Evolutionary conservation across 1,284 basidiomycete genomes (phyloP), one percentile per base, ranked within the genome.

Genomic region (Cerioporus squamosus): DNA sequence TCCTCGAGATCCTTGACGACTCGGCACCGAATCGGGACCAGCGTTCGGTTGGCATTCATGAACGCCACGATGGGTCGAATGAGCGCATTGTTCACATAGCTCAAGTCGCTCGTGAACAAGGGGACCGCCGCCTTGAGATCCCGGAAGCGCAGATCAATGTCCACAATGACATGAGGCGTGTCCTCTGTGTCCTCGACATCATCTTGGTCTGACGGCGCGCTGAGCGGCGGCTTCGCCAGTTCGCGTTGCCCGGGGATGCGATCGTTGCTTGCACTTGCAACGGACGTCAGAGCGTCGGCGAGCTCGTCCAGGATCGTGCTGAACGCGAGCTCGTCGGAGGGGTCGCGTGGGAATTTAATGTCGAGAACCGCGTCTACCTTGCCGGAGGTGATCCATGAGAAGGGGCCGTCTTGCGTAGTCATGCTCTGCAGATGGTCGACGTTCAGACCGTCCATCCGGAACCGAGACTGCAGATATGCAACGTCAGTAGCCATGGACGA

Each of bases 51-150:
- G 1, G 91, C 90, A 72, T 97, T 97, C 86, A 99, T 97, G 72
- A 99, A 99, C 0, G 95, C 96, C 5, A 99, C 97, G 63, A 99
- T 98, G 4, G 97, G 97, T 58, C 97, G 78, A 43, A 98, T 92
- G 31, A 99, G 79, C n/a, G 97, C 97, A 70, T 91, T 94, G 69
- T 97, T 97, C 61, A 92, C 90, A 70, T 98, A 94, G 53, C 92
- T 94, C 57, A 99, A 72, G 67, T 96, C 92, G 45, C 81, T 82
- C 29, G 93, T 89, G 75, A 95, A 97, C 44, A 96, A 83, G 1
- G 97, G 97, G 17, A 99, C 94, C 12, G 89, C 93, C 31, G 97
- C 97, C 75, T 98, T 98, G 73, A 99, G 75, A 75, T 99, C 97
- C 53, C 96, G 85, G 76, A 99, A 98, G 55, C 97, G 80, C 65